Percentiles rank a stretch among this genome's conserved stretches.
Evolutionary conservation across 768 basidiomycete species (phyloP).

Genomic region (Filobasidium wieringae): DNA sequence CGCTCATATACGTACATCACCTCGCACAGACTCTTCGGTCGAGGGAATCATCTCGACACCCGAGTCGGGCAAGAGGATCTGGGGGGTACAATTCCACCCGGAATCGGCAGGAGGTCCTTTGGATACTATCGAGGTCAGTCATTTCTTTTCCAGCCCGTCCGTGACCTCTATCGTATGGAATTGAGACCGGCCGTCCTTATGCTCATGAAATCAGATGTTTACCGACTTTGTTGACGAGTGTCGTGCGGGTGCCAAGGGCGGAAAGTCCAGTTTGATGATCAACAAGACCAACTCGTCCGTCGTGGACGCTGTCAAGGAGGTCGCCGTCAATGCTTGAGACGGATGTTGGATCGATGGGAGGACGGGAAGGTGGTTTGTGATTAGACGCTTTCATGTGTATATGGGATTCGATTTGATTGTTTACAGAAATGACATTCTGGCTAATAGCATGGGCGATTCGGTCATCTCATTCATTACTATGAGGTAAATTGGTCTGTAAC

Average conservation of each 20-base stretch:
- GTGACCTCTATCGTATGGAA: background rate
- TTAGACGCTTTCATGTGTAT: no score
- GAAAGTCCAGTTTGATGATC: conserved; percentile 12
- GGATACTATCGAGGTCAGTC: conserved; percentile 83
- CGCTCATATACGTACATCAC: background rate
- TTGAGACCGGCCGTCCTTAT: background rate
- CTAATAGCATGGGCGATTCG: no score
- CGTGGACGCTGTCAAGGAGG: conserved; percentile 23
- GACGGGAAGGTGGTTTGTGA: no score
- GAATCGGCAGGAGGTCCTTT: conserved; percentile 97
- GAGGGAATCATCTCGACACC: conserved; percentile 94
- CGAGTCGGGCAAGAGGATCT: conserved; percentile 78
- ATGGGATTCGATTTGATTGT: no score
- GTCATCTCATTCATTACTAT: no score
- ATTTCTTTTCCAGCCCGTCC: background rate
- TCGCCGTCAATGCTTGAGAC: conserved; percentile 13
- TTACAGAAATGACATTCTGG: no score
- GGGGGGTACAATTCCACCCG: conserved; percentile 99
- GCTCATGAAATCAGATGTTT: conserved; percentile 56
- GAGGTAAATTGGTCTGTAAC: no score
- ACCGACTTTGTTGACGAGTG: conserved; percentile 81
- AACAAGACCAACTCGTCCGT: conserved; percentile 14
- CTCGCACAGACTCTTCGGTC: conserved; percentile 68
- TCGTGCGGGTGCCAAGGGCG: conserved; percentile 37
- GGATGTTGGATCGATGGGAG: no score